Evolutionary conservation across 305 asterid genomes (phyloP), one percentile per base, ranked within the genome.

Genomic region (Ajuga reptans): DNA sequence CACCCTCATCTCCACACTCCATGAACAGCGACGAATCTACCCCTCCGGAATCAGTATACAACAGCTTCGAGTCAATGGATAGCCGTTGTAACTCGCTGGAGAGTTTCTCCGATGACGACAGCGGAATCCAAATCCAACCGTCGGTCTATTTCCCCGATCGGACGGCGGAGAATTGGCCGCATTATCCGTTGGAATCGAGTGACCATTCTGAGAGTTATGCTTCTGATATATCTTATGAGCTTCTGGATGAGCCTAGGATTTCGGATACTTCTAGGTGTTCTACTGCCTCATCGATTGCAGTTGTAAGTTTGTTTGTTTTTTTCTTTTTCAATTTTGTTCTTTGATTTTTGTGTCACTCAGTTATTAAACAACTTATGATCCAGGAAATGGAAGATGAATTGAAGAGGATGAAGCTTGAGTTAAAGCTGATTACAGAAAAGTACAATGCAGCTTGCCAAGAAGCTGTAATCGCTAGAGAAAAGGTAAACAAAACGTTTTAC

Each of bases 371-470:
- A 17, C 64, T 43, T 63, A 11, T 56, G 45, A 45, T 76, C 14
- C 83, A 85, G 91, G 90, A 85, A 58, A 5, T 81, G 18, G 95
- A 87, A 73, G 91, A 89, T 0, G 95, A 89, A 80, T 53, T 87
- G 68, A 75, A 59, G 71, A 84, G 75, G 73, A 33, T 87, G 73
- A 89, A 79, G 57, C 69, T 72, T 56, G 89, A 89, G 71, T 56
- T 89, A 78, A 84, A 87, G 78, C 86, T 79, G 68, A 78, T 82
- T 75, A 77, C 79, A 66, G 83, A 80, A 4, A 69, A 75, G 86
- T 84, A 85, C 84, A 83, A 80, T 60, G 72, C 72, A 65, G 91
- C 88, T 53, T 82, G 89, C 68, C 76, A 65, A 66, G 87, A 72
- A 78, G 76, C 82, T 50, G 57, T 51, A 36, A 54, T 76, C 69